Conservation (phyloP, 768 basidiomycete species). For the Kwoniella bestiolae region DNA sequence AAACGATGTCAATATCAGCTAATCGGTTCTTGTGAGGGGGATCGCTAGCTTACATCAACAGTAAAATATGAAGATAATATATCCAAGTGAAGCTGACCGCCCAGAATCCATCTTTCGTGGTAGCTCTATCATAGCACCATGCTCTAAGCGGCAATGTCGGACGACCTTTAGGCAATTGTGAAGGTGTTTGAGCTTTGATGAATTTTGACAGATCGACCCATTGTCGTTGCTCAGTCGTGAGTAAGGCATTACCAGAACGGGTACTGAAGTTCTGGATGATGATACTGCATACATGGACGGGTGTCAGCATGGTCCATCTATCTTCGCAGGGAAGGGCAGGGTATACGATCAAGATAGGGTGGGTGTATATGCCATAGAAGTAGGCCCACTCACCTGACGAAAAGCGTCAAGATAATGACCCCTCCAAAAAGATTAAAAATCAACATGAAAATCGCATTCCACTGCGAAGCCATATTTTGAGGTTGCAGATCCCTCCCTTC, state of each 20-base stretch:
- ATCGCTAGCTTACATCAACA: conserved; percentile 65
- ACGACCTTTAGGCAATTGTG: conserved; percentile 71
- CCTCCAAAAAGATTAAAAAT: conserved; percentile 89
- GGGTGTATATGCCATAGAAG: no score
- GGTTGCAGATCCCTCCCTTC: conserved; percentile 73
- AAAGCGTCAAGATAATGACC: conserved; percentile 84
- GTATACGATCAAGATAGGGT: no score
- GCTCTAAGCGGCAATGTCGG: conserved; percentile 66
- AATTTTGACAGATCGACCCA: conserved; percentile 93
- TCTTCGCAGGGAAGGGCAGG: no score
- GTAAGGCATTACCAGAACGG: conserved; percentile 80
- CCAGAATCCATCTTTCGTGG: conserved; percentile 94
- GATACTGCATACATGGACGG: conserved; percentile 67
- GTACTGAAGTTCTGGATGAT: conserved; percentile 92
- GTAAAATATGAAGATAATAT: conserved; percentile 78
- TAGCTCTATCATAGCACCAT: conserved; percentile 92
- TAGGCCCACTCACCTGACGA: conserved; percentile 84
- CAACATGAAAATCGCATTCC: conserved; percentile 87
- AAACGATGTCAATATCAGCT: neutral
- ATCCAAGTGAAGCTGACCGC: conserved; percentile 74
- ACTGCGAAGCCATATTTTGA: conserved; percentile 70
- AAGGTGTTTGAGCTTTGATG: conserved; percentile 82
- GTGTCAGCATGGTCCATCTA: neutral
- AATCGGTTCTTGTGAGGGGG: neutral
- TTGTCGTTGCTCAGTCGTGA: conserved; percentile 84